Evolutionary conservation across 2,329 filamentous ascomycete genomes (phyloP).

Genomic region (Colletotrichum cereale): DNA sequence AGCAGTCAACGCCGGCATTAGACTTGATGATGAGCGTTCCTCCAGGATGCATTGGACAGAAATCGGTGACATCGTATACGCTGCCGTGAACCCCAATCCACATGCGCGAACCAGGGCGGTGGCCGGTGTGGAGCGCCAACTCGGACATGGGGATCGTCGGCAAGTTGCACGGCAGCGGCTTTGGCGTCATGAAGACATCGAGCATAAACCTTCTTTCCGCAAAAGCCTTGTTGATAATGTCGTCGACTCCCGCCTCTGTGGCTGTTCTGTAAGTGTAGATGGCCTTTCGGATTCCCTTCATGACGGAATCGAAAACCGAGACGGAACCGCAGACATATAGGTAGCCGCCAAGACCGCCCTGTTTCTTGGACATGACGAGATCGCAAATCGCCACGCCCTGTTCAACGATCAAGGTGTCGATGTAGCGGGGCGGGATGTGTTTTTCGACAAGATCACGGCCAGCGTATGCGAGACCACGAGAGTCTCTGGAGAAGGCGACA

Average conservation of each 20-base stretch:
- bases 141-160: conserved; percentile 63
- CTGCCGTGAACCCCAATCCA: conserved; percentile 67
- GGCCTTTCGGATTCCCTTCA: conserved; percentile 66
- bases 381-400: conserved; percentile 65
- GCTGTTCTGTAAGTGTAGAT: conserved; percentile 65
- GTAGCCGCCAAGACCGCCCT: conserved; percentile 57
- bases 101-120: conserved; percentile 59
- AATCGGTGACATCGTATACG: conserved; percentile 67
- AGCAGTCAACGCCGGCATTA: conserved; percentile 67
- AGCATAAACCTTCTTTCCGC: conserved; percentile 68
- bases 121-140: conserved; percentile 64
- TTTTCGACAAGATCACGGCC: conserved; percentile 61
- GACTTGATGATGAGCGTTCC: conserved; percentile 66
- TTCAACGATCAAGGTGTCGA: conserved; percentile 64
- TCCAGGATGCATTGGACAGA: conserved; percentile 65
- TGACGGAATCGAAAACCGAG: conserved; percentile 64
- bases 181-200: conserved; percentile 69
- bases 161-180: conserved; percentile 62
- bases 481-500: conserved; percentile 65
- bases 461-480: conserved; percentile 60
- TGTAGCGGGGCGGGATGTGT: conserved; percentile 63
- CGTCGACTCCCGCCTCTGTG: conserved; percentile 63
- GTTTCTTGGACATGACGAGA: conserved; percentile 68
- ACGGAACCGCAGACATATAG: conserved; percentile 47
- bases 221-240: conserved; percentile 65